These are phyloP conservation scores for Curvularia eragrostidis DNA, from an alignment of 2,329 filamentous ascomycete species.

Conservation along the genomic window DNA sequence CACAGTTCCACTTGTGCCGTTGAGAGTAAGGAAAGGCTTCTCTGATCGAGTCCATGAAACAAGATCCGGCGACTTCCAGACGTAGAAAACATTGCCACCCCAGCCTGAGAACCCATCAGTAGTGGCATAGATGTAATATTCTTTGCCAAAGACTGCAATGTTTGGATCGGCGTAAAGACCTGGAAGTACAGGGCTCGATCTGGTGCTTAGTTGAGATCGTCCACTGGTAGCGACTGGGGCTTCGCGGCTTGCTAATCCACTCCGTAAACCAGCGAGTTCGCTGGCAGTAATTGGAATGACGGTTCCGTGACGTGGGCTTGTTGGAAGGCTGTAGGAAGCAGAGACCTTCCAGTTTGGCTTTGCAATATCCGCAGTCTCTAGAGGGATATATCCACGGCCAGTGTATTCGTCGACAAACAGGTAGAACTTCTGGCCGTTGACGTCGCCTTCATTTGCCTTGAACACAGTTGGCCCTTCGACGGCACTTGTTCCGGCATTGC, in stretches of 20 bases:
- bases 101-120: constrained; percentile 38
- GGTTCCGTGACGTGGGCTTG: constrained; percentile 61
- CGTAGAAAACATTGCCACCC: constrained; percentile 38
- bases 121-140: constrained; percentile 40
- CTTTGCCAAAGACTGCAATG: constrained; percentile 33
- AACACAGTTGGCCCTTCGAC: constrained; percentile 63
- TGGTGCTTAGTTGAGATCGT: constrained; percentile 33
- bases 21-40: constrained; percentile 35
- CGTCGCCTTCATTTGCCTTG: constrained; percentile 58
- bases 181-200: constrained; percentile 31
- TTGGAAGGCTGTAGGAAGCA: constrained; percentile 55
- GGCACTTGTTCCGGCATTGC: constrained; percentile 56
- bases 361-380: constrained; percentile 59
- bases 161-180: constrained; percentile 40
- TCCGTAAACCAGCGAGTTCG: constrained; percentile 50
- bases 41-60: constrained; percentile 33
- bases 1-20: constrained; percentile 37
- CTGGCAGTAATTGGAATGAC: constrained; percentile 60
- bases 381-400: constrained; percentile 60
- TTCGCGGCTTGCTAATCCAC: background rate
- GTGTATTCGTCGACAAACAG: constrained; percentile 64
- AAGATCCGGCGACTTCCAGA: constrained; percentile 37
- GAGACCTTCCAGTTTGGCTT: constrained; percentile 60
- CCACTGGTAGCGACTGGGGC: constrained; percentile 57
- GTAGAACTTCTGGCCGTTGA: constrained; percentile 61